These are phyloP conservation scores for Vitis rupestris DNA, from an alignment of 164 flowering plant species.

Conservation along the genomic window DNA sequence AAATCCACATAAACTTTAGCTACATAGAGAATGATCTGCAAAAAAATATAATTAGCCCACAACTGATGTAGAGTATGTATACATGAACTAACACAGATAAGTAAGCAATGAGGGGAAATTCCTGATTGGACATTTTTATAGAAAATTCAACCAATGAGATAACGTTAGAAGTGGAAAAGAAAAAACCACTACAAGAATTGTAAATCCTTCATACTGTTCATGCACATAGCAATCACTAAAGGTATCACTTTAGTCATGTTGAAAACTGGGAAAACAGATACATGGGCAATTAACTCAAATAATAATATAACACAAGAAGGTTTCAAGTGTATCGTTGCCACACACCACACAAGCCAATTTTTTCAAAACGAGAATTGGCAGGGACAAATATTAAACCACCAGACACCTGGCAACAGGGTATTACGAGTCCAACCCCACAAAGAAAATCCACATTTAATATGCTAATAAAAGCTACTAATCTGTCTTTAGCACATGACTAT, in stretches of 20 bases:
- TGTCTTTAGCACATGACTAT: conserved; percentile 30
- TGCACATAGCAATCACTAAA: background rate
- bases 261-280: background rate
- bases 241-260: background rate
- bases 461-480: conserved; percentile 25
- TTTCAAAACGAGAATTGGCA: background rate
- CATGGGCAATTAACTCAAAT: conserved; percentile 10
- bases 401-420: conserved; percentile 19
- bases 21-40: background rate
- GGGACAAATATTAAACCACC: conserved; percentile 12
- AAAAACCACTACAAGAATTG: conserved; percentile 1
- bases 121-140: background rate
- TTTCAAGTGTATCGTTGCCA: conserved; percentile 17
- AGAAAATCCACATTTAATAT: conserved; percentile 22
- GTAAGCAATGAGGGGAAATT: background rate
- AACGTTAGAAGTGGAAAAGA: background rate
- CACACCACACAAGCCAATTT: conserved; percentile 12
- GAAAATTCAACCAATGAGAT: background rate
- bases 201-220: background rate
- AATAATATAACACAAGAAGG: conserved; percentile 11
- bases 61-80: background rate
- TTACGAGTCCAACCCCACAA: conserved; percentile 18
- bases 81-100: conserved; percentile 1
- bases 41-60: background rate
- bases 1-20: background rate